Evolutionary conservation across 2,329 filamentous ascomycete species (phyloP).

Genomic region (Aspergillus costaricaensis): DNA sequence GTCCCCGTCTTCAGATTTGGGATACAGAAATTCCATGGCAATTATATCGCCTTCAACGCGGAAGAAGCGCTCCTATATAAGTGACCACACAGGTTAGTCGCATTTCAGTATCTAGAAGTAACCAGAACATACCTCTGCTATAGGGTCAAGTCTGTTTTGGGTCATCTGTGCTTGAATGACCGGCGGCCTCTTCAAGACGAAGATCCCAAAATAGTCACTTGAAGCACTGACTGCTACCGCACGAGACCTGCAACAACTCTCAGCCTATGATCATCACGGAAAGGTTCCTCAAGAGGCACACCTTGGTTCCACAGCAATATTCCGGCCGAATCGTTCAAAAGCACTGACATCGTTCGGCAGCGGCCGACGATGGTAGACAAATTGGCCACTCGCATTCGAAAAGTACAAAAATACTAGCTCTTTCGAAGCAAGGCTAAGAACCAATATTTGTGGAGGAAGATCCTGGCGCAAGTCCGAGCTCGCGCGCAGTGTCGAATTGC

Average conservation of each 20-base stretch:
- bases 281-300: conserved; percentile 45
- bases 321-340: conserved; percentile 59
- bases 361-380: conserved; percentile 61
- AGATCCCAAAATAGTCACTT: conserved; percentile 71
- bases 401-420: conserved; percentile 78
- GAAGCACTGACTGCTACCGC: conserved; percentile 69
- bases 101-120: conserved; percentile 18
- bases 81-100: neutral
- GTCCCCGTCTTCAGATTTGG: conserved; percentile 64
- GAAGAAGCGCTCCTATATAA: conserved; percentile 49
- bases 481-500: conserved; percentile 9
- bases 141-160: conserved; percentile 56
- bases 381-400: conserved; percentile 53
- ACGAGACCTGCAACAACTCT: conserved; percentile 45
- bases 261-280: neutral
- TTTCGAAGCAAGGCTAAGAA: conserved; percentile 72
- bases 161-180: conserved; percentile 55
- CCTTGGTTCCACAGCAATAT: conserved; percentile 77
- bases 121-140: conserved; percentile 54
- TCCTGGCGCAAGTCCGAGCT: conserved; percentile 19
- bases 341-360: conserved; percentile 59
- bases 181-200: conserved; percentile 64
- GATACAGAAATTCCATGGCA: conserved; percentile 83
- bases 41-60: conserved; percentile 72
- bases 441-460: conserved; percentile 76